Conservation (phyloP, 2,329 filamentous ascomycete genomes). For the Aureobasidium lini region DNA sequence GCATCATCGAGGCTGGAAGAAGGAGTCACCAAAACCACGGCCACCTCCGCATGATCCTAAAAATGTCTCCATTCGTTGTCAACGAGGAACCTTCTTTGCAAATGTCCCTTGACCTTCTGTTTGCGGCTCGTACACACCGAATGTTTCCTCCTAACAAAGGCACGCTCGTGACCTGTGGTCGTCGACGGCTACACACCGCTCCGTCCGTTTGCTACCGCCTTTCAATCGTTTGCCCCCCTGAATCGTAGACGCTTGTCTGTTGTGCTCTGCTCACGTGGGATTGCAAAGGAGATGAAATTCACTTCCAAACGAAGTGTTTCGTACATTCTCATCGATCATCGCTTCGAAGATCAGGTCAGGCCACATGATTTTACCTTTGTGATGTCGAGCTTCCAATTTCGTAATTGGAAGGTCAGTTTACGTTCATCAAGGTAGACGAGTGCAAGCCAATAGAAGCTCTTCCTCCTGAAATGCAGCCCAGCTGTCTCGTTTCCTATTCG, state of each 20-base stretch:
- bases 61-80: not conserved
- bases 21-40: no score
- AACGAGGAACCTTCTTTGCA: not conserved
- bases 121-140: not conserved
- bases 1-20: no score
- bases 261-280: not conserved
- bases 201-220: not conserved
- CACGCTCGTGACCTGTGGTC: not conserved
- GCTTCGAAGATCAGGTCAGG: not conserved
- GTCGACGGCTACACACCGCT: not conserved
- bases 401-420: not conserved
- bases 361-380: not conserved
- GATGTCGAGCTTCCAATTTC: not conserved
- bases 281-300: not conserved
- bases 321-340: no score
- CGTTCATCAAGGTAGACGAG: not conserved
- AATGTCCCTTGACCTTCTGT: not conserved
- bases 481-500: not conserved
- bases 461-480: not conserved
- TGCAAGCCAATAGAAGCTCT: not conserved
- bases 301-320: no score
- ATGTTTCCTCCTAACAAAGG: no score
- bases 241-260: no score
- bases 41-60: not conserved
- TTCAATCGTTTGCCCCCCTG: not conserved